Conservation (phyloP, 495 filamentous ascomycete genomes). For the Penicillium cataractarum region DNA sequence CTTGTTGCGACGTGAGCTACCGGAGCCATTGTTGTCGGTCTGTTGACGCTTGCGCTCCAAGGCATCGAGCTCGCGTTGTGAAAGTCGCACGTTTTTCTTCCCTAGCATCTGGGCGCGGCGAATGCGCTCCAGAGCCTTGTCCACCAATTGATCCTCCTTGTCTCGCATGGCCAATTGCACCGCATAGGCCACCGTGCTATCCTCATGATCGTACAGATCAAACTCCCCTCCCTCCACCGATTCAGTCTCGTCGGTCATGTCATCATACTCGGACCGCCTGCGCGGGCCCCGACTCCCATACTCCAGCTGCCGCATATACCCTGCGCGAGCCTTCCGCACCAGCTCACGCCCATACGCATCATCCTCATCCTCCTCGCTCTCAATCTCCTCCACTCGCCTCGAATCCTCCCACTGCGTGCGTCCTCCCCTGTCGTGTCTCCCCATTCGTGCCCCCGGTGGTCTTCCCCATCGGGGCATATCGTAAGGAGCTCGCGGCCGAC, state of each 20-base stretch:
- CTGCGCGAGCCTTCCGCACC: slow-evolving; percentile 34
- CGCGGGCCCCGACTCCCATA: slow-evolving; percentile 40
- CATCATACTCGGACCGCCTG: slow-evolving; percentile 52
- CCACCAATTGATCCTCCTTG: slow-evolving; percentile 72
- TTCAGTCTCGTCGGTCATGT: slow-evolving; percentile 48
- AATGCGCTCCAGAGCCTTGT: slow-evolving; percentile 76
- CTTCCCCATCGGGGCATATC: slow-evolving; percentile 96
- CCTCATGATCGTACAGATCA: slow-evolving; percentile 57
- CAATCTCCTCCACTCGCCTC: slow-evolving; percentile 69
- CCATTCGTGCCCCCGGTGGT: slow-evolving; percentile 83
- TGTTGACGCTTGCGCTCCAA: slow-evolving; percentile 69
- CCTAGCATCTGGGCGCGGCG: slow-evolving; percentile 72
- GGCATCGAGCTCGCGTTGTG: slow-evolving; percentile 73
- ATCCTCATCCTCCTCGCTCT: slow-evolving; percentile 64
- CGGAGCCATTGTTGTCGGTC: slow-evolving; percentile 38
- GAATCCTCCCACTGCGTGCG: slow-evolving; percentile 59
- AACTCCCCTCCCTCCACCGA: slow-evolving; percentile 58
- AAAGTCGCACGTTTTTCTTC: slow-evolving; percentile 74
- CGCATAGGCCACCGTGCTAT: slow-evolving; percentile 52
- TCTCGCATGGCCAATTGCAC: slow-evolving; percentile 60
- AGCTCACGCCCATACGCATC: slow-evolving; percentile 57
- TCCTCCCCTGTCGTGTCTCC: slow-evolving; percentile 58
- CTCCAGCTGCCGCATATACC: slow-evolving; percentile 33
- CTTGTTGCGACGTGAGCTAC: slow-evolving; percentile 19
- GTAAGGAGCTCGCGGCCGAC: slow-evolving; percentile 99